These are phyloP conservation scores for Leccinum truebloodii DNA, from an alignment of 768 basidiomycete species.

Conservation along the genomic window DNA sequence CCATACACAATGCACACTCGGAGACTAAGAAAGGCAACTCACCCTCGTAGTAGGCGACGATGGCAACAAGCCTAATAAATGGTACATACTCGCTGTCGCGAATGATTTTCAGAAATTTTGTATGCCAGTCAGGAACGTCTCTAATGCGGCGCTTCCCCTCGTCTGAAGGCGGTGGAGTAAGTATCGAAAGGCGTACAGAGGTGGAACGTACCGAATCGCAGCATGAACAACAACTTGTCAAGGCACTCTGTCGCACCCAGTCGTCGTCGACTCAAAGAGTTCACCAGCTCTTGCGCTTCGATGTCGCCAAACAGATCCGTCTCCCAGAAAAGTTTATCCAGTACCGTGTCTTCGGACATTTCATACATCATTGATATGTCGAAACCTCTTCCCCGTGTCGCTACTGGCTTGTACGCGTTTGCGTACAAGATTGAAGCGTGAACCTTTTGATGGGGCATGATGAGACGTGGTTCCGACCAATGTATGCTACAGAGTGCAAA, in stretches of 20 bases:
- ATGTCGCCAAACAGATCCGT: slow-evolving; percentile 10
- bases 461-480: slow-evolving; percentile 14
- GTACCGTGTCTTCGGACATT: neutral
- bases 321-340: slow-evolving; percentile 11
- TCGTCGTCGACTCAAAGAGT: slow-evolving; percentile 4
- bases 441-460: slow-evolving; percentile 1
- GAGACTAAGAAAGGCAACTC: neutral
- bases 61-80: slow-evolving; percentile 21
- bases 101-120: slow-evolving; percentile 13
- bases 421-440: neutral
- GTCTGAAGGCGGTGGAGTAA: slow-evolving; percentile 5
- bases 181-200: neutral
- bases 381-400: neutral
- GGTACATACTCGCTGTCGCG: slow-evolving; percentile 6
- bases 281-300: slow-evolving; percentile 6
- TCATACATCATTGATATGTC: neutral
- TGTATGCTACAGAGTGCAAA: slow-evolving; percentile 3
- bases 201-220: neutral
- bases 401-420: neutral
- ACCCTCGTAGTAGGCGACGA: slow-evolving; percentile 28
- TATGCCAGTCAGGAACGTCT: slow-evolving; percentile 14
- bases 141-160: slow-evolving; percentile 22
- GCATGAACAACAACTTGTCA: slow-evolving; percentile 18
- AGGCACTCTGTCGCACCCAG: slow-evolving; percentile 12
- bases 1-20: neutral